Base-by-base conservation (phyloP, 306 rosid genomes). In the Gillenia trifoliata region DNA sequence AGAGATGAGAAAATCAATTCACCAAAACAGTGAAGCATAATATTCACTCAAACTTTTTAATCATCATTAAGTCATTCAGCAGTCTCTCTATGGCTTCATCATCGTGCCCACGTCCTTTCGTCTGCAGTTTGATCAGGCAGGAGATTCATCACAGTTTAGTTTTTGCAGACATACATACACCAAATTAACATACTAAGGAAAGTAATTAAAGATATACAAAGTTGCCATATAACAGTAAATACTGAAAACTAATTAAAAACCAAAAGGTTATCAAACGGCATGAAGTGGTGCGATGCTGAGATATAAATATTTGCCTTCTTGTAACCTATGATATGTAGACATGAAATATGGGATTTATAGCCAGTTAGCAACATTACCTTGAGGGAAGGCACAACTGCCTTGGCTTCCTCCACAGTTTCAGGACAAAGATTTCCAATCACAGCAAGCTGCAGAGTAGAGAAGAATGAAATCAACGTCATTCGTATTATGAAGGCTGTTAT, bases 341-440 rank as follows among this genome's bases (percentile, higher is more conserved):
- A 45, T 45, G 52, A 45, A 45, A 15, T 15, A 45, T 15, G 52
- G 4, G 20, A 45, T 45, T 15, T 15, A 45, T n/a, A n/a, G n/a
- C n/a, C n/a, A n/a, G n/a, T n/a, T n/a, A n/a, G n/a, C 20, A 45
- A 45, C 52, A 15, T 1, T 63, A 80, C 73, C 71, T 70, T 76
- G 16, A 78, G 82, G 33, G 77, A 73, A 70, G 80, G 72, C 45
- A 78, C 59, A 72, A 52, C 26, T 30, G 66, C 49, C 61, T 64
- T 36, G 30, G 68, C 77, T 79, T 85, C 81, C 47, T 82, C 78
- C 47, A 76, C 78, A n/a, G 70, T 67, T 60, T 85, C 76, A 49
- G 71, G 81, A 72, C 74, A 79, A 65, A 82, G 75, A 63, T 76
- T 79, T 70, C 78, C 84, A 38, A 57, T 66, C 62, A 77, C 72